These are phyloP conservation scores for Rhizopogon vulgaris DNA, from an alignment of 768 basidiomycete genomes.

Conservation along the genomic window DNA sequence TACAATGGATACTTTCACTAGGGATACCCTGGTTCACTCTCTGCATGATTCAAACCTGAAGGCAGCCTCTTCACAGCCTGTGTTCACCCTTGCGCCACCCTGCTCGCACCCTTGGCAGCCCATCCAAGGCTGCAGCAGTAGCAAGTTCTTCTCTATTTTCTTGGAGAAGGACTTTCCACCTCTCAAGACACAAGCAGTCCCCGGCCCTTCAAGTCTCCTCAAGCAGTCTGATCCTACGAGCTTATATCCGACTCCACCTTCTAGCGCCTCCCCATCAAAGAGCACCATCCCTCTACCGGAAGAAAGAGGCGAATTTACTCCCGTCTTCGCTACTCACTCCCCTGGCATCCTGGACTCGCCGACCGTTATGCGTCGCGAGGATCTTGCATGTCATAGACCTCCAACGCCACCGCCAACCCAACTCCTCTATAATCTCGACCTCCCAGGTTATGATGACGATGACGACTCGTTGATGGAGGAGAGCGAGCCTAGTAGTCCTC, in stretches of 20 bases:
- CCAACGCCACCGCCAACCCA: slow-evolving; percentile 40
- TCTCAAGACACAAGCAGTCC: slow-evolving; percentile 10
- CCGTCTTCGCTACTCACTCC: slow-evolving; percentile 21
- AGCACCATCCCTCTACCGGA: slow-evolving; percentile 20
- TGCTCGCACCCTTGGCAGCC: slow-evolving; percentile 13
- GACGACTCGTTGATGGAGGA: slow-evolving; percentile 11
- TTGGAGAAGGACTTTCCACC: slow-evolving; percentile 9
- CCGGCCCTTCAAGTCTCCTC: slow-evolving; percentile 7
- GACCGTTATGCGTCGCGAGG: slow-evolving; percentile 24
- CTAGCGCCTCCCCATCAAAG: slow-evolving; percentile 18
- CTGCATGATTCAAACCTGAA: slow-evolving; percentile 6
- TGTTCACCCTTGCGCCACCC: slow-evolving; percentile 11
- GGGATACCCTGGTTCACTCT: slow-evolving; percentile 21
- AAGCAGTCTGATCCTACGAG: slow-evolving; percentile 14
- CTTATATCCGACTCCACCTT: slow-evolving; percentile 25
- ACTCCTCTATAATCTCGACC: slow-evolving; percentile 27
- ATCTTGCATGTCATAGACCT: slow-evolving; percentile 24
- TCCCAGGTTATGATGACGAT: slow-evolving; percentile 31
- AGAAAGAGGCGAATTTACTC: slow-evolving; percentile 12
- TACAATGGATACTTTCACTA: slow-evolving; percentile 26
- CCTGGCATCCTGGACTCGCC: slow-evolving; percentile 31
- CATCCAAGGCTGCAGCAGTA: slow-evolving; percentile 16
- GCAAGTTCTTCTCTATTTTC: slow-evolving; percentile 14
- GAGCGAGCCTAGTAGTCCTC: slow-evolving; percentile 7
- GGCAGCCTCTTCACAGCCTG: slow-evolving; percentile 8